A percentile compares a stretch with the other conserved stretches of the same genome.
Conservation (phyloP, 2,329 filamentous ascomycete genomes). For the Arthrinium phaeospermum region DNA sequence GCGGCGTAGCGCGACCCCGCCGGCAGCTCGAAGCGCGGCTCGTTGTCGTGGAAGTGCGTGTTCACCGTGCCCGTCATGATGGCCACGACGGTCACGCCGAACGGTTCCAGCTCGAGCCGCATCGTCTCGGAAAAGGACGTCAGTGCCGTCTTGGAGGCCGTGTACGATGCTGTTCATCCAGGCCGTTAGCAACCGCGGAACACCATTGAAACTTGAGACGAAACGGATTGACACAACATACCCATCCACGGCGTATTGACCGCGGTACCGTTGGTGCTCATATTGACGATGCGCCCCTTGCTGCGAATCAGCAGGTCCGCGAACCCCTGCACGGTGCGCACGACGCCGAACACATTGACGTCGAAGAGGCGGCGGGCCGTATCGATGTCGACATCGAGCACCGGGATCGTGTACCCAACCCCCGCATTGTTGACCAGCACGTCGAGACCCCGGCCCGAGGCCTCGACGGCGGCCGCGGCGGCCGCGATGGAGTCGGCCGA, state of each 20-base stretch:
- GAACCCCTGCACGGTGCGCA: conserved; percentile 61
- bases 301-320: conserved; percentile 54
- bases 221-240: conserved; percentile 29
- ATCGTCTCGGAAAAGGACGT: conserved; percentile 44
- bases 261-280: conserved; percentile 41
- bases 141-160: conserved; percentile 46
- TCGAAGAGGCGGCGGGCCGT: conserved; percentile 61
- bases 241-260: conserved; percentile 42
- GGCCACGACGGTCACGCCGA: conserved; percentile 42
- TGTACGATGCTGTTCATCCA: neutral
- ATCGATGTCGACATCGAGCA: conserved; percentile 56
- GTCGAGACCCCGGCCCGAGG: conserved; percentile 2
- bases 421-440: neutral
- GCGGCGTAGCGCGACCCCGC: conserved; percentile 24
- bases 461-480: neutral
- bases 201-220: neutral
- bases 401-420: conserved; percentile 43
- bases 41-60: conserved; percentile 36
- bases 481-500: conserved; percentile 1
- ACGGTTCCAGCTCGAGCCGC: conserved; percentile 45
- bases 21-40: conserved; percentile 23
- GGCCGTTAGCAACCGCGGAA: neutral
- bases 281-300: conserved; percentile 58
- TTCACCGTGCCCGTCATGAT: conserved; percentile 40
- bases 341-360: conserved; percentile 63